Base-by-base conservation (phyloP, 1,139 yeast species). In the Arxiozyma slooffiae region DNA sequence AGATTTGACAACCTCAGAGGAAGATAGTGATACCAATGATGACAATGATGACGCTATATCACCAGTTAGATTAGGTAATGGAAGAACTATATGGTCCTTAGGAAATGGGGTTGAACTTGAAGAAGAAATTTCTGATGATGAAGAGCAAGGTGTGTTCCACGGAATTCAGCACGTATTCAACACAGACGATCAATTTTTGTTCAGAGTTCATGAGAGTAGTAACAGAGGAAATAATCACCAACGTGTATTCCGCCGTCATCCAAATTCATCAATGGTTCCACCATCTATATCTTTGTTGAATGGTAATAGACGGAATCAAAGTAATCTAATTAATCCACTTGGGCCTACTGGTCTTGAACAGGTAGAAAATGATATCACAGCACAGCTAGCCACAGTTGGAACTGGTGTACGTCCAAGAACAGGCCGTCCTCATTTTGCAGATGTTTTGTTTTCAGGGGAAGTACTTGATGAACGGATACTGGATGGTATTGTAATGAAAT, bases 401-500 rank as follows among this genome's bases (percentile, higher is more conserved):
- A 52, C 59, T 7, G 63, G 64, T 8, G 47, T 54, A 7, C 59
- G 65, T 39, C 60, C 59, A 7, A 57, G 66, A 48, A 47, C 57
- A 14, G 60, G 57, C 14, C 57, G 60, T 24, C 54, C 61, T 7
- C 60, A 59, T 43, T 62, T 64, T 45, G 58, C 67, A 3, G 65
- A 63, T 42, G 60, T 62, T 2, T 49, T 65, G 20, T 56, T 65
- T 36, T 60, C 64, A 7, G 65, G 66, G 2, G 67, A 63, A 14
- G 53, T 60, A 7, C 58, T 62, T 36, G 68, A 63, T 48, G 67
- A 64, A 20, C 56, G 62, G 30, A 53, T 64, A 7, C 50, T 63
- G 16, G 64, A 61, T 46, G 67, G 68, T 3, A 60, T 64, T n/a
- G 53, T 64, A 14, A 70, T 85, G 44, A 77, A 78, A 55, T 76